Evolutionary conservation across 1,139 yeast genomes (phyloP), one percentile per base, ranked within the genome.

Genomic region (Yamadazyma spencermartinsiae): DNA sequence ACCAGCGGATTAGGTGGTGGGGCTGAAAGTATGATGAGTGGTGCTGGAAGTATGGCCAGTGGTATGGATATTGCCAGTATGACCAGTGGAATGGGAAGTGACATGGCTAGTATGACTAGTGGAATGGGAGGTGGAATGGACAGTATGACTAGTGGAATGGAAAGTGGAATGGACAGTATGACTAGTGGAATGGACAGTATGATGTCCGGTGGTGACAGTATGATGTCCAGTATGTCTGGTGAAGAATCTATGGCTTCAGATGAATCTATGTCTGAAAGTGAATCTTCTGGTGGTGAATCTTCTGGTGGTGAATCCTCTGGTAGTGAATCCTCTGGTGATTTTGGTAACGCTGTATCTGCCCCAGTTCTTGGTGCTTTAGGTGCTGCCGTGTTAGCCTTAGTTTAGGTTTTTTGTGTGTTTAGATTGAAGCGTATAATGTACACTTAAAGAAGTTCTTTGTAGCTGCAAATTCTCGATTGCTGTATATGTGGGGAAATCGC

Each of bases 321-420:
- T n/a, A n/a, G n/a, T 30, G 33, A 19, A 8, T 30, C 33, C 19
- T 18, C 33, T 8, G 33, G 11, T 6, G 30, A 27, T n/a, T 30
- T 30, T 19, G 33, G 25, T 30, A n/a, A 18, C 16, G 3, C 14
- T 11, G 6, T 30, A 24, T 14, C 15, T 7, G 33, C 33, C 19
- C 33, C 33, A 30, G 25, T 30, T 8, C 12, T 18, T 10, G 33
- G 24, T 11, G 33, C 33, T 12, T 3, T 30, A 4, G 33, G 33
- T 18, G 33, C 33, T 19, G 33, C n/a, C 19, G 33, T 13, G 3
- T 19, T 30, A 19, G 33, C 33, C 13, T 28, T 28, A 16, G 9
- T 28, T 8, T 28, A 28, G 16, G 15, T 24, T n/a, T 24, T 24
- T 7, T 12, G 9, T 19, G 21, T 19, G 21, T 19, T 19, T 19